Evolutionary conservation across 345 rosid species (phyloP).

Genomic region (Salix udensis): DNA sequence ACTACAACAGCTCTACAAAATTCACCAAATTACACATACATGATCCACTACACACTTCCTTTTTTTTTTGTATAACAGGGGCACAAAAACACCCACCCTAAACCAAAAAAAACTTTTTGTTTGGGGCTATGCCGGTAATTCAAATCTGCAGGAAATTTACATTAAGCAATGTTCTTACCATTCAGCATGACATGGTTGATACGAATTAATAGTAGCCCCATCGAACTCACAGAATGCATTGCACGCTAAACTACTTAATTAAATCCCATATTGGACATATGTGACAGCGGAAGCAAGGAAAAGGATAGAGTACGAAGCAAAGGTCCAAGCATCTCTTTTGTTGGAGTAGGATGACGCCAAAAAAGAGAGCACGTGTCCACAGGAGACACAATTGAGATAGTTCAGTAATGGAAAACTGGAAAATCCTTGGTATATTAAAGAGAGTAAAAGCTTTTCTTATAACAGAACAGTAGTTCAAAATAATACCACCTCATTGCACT

Average conservation of each 20-base stretch:
- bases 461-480: too few species aligned
- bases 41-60: too few species aligned
- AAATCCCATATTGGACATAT: constrained; percentile 26
- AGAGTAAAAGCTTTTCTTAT: too few species aligned
- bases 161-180: neutral
- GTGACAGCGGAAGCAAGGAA: constrained; percentile 55
- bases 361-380: neutral
- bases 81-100: too few species aligned
- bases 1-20: too few species aligned
- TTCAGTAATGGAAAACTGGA: neutral
- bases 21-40: too few species aligned
- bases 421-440: too few species aligned
- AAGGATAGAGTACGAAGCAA: constrained; percentile 54
- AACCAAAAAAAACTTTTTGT: neutral
- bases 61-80: too few species aligned
- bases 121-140: constrained; percentile 82
- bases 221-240: neutral
- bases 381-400: neutral
- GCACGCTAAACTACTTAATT: too few species aligned
- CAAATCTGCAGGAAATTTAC: constrained; percentile 56
- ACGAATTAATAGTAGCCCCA: neutral
- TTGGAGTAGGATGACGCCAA: constrained; percentile 97
- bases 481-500: too few species aligned
- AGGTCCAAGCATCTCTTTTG: constrained; percentile 97
- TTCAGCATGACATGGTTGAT: neutral